Evolutionary conservation across 352 stramenopile genomes (phyloP).

Genomic region (Pythium periplocum): DNA sequence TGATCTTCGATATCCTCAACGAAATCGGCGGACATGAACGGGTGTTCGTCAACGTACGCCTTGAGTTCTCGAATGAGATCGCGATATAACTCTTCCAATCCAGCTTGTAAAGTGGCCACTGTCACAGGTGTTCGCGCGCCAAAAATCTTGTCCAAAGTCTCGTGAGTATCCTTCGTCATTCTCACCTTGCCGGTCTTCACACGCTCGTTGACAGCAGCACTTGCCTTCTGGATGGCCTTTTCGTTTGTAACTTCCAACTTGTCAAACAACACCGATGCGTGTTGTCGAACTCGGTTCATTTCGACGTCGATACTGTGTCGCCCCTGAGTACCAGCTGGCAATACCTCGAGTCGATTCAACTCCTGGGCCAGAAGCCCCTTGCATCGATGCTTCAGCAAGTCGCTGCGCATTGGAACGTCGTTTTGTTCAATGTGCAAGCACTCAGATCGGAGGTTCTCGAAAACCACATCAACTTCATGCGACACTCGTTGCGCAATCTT

Average conservation of each 20-base stretch:
- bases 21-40: constrained; percentile 35
- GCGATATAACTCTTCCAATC: constrained; percentile 46
- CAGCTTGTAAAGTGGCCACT: constrained; percentile 47
- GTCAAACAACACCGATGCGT: constrained; percentile 61
- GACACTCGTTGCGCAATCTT: constrained; percentile 47
- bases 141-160: constrained; percentile 56
- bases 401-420: constrained; percentile 49
- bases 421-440: constrained; percentile 54
- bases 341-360: constrained; percentile 37
- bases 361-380: constrained; percentile 36
- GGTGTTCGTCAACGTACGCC: constrained; percentile 24
- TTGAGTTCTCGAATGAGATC: constrained; percentile 25
- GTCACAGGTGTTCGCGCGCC: constrained; percentile 39
- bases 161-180: constrained; percentile 62
- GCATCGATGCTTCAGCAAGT: constrained; percentile 50
- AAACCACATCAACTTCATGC: constrained; percentile 47
- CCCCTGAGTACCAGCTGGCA: constrained; percentile 46
- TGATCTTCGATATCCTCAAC: constrained; percentile 50
- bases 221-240: constrained; percentile 60
- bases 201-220: constrained; percentile 39
- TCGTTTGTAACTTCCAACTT: constrained; percentile 71
- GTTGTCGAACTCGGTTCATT: constrained; percentile 46
- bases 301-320: constrained; percentile 44
- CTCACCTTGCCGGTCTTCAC: constrained; percentile 46
- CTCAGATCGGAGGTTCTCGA: constrained; percentile 48